Conservation (phyloP, 202 grass and related monocot genomes). For the Musa balbisiana region DNA sequence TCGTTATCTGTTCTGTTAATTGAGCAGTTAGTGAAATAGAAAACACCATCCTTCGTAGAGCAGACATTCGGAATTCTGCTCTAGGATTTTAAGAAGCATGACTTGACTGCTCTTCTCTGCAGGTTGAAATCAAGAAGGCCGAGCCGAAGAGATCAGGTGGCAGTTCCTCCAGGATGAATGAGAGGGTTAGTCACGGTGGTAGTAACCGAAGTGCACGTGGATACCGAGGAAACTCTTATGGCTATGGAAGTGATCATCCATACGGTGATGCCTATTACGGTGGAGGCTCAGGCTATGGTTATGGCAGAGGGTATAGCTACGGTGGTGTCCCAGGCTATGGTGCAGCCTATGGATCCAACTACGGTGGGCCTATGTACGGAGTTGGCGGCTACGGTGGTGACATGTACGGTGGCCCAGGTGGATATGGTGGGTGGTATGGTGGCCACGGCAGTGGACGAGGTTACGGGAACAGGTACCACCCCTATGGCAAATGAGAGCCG, state of each 20-base stretch:
- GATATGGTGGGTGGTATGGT: constrained; percentile 22
- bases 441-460: constrained; percentile 24
- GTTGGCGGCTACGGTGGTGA: constrained; percentile 20
- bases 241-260: constrained; percentile 31
- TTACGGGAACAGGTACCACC: constrained; percentile 52
- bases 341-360: constrained; percentile 45
- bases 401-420: constrained; percentile 44
- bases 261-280: constrained; percentile 60
- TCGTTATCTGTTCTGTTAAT: too few relatives aligned
- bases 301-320: constrained; percentile 38
- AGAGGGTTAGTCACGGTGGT: constrained; percentile 42
- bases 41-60: neutral
- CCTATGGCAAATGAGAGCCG: constrained; percentile 52
- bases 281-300: constrained; percentile 42
- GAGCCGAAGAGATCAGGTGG: constrained; percentile 85
- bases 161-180: constrained; percentile 42
- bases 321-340: constrained; percentile 31
- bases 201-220: constrained; percentile 33
- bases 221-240: constrained; percentile 32
- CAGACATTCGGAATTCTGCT: neutral
- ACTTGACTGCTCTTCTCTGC: neutral
- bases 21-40: neutral
- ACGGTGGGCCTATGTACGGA: constrained; percentile 24
- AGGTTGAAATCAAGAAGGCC: constrained; percentile 99
- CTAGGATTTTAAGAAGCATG: neutral